Evolutionary conservation across 2,329 filamentous ascomycete genomes (phyloP), one percentile per base, ranked within the genome.

Genomic region (Fusarium sp.): DNA sequence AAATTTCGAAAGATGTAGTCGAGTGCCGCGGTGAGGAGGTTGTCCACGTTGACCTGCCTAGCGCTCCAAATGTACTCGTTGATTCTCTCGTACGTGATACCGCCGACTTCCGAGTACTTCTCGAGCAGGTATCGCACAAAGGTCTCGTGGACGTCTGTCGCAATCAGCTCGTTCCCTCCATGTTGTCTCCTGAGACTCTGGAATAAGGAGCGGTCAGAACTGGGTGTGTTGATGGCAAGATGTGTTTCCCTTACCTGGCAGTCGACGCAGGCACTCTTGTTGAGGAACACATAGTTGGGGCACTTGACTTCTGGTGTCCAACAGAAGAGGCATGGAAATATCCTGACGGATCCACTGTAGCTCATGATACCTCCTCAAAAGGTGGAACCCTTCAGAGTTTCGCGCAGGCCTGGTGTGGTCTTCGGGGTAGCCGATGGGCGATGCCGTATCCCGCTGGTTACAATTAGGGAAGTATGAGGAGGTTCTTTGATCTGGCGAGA

Each of bases 281-380:
- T 70, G 17, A 77, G 70, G 33, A 77, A 77, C 63, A 77, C 75
- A 62, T 75, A 76, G 61, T 75, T 76, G 40, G 70, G 42, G 40
- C 75, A 77, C 72, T 76, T 76, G 66, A 76, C 65, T 56, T 74
- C 70, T 42, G 74, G 74, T 73, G 72, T 68, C 75, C 75, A 77
- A 36, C 72, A 70, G 27, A 69, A 36, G 31, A 76, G 51, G 56
- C 74, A 76, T 11, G 75, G 74, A 55, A 72, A 77, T 60, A 76
- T 55, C 57, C 64, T 70, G 40, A 75, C 65, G 8, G 66, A 38
- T 49, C 66, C 73, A 49, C 66, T 75, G 14, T 42, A 49, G 36
- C 66, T 72, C 73, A 77, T 76, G 38, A n/a, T 63, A 60, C 49
- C 44, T 51, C 58, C 31, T 56, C 33, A 64, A 58, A 40, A 53